Base-by-base conservation (phyloP, 805 yeast genomes). In the Barnettozyma siamensis region DNA sequence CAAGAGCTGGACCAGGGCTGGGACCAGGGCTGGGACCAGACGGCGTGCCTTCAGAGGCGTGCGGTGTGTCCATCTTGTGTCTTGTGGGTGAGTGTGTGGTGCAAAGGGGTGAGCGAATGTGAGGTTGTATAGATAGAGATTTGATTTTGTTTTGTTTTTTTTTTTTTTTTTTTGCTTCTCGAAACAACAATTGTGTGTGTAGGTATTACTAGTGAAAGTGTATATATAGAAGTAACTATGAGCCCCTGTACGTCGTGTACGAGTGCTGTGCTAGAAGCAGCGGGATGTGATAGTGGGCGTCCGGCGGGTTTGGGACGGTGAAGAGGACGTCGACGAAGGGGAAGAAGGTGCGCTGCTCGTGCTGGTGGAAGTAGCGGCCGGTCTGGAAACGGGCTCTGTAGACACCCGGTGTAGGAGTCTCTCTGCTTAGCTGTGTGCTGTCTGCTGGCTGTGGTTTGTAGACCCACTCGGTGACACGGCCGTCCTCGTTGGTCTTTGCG, bases 231-330 rank as follows among this genome's bases (percentile, higher is more conserved):
- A 21, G 24, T 7, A 6, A 21, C 21, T 29, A 50, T 29, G 55
- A 49, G 2, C 98, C 98, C 42, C 97, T 73, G 65, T 89, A 89
- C 0, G 97, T 89, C 6, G 95, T 78, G 65, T 88, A 89, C 27
- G 95, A 83, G 63, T 83, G 87, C 57, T 87, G 87, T 33, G 95
- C 80, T 43, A 89, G 66, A 40, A 89, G 70, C 46, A 89, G 65
- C 0, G 98, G 98, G 41, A 89, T 83, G 59, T 89, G 98, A 62
- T 88, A 89, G 59, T 89, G 98, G 30, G 75, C 66, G 45, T 81
- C 87, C 0, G 87, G 81, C 0, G 84, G 83, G 47, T 70, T 69
- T 7, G 71, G 72, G 4, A 89, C 76, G 24, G 73, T 73, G 57
- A 89, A 89, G 1, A 72, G 68, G 31, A 89, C 84, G 45, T 89